Evolutionary conservation across 441 rosid genomes (phyloP).

Genomic region (Euphorbia celastroides): DNA sequence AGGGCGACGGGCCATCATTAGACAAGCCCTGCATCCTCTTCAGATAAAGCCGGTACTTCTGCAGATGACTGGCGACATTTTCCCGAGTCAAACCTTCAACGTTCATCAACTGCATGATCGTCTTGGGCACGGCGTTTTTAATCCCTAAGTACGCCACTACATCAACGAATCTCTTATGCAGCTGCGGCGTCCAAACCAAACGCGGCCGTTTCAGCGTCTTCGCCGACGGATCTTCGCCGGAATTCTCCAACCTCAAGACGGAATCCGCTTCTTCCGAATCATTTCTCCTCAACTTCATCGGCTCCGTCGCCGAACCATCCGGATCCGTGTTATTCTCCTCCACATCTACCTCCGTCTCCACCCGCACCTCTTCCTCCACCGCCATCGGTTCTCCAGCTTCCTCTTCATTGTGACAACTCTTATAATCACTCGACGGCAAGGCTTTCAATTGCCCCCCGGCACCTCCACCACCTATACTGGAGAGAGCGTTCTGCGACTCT

Average conservation of each 20-base stretch:
- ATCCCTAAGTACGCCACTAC: constrained; percentile 87
- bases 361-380: no score
- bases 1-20: constrained; percentile 54
- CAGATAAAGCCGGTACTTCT: constrained; percentile 82
- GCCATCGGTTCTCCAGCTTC: constrained; percentile 24
- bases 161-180: constrained; percentile 95
- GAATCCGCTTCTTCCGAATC: constrained; percentile 60
- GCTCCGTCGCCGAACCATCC: constrained; percentile 51
- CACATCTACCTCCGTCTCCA: constrained; percentile 18
- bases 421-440: constrained; percentile 39
- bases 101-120: constrained; percentile 98
- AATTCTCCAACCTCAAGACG: constrained; percentile 30
- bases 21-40: constrained; percentile 86
- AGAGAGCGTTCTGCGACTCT: constrained; percentile 60
- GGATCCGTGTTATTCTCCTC: constrained; percentile 22
- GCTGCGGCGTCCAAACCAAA: constrained; percentile 96
- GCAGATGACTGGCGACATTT: constrained; percentile 94
- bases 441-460: constrained; percentile 25
- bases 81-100: constrained; percentile 93
- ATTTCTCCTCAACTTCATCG: constrained; percentile 48
- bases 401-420: constrained; percentile 27
- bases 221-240: constrained; percentile 44
- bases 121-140: constrained; percentile 93
- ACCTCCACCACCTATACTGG: constrained; percentile 38
- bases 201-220: constrained; percentile 70